Evolutionary conservation across 2,329 filamentous ascomycete genomes (phyloP), one percentile per base, ranked within the genome.

Genomic region (Graphium sp.): DNA sequence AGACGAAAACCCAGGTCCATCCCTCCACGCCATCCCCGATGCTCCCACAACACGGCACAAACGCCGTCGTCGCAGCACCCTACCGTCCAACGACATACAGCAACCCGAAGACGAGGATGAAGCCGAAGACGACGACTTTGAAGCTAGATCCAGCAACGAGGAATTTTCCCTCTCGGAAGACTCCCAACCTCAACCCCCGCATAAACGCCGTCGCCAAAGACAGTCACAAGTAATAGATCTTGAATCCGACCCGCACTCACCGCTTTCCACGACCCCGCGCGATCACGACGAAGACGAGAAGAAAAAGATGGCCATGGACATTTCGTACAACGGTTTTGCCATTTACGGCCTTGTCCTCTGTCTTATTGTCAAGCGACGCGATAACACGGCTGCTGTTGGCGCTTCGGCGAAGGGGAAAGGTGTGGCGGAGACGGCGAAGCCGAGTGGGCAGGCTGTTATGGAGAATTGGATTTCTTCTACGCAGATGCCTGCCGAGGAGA

Each of bases 341-440:
- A 94, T 98, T 45, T 92, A 93, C 53, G 84, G 89, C 8, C 78
- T 83, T 40, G 83, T 93, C 26, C 60, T 98, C 16, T 95, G 85
- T 50, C 62, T 98, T 33, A 78, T 98, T 7, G 75, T 98, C 43
- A 75, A 73, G 50, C 80, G 77, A 47, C 74, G 77, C 35, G 76
- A 74, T 37, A 63, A 41, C 32, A 42, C 47, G 21, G 32, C 34
- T 20, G 22, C 20, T 11, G 24, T 13, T 11, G 26, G 28, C 9
- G 30, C 35, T 14, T 22, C 29, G 7, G 29, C 29, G 19, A 28
- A 17, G 21, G 28, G 14, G 9, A 31, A 30, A 37, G 37, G 26
- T 36, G 32, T 36, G 34, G 41, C 37, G 35, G 35, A 36, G 34
- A 42, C 43, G 36, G 37, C 35, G 34, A 22, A 27, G 24, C 22